These are phyloP conservation scores for Verticillium isaacii DNA, from an alignment of 2,329 filamentous ascomycete species.

Conservation along the genomic window DNA sequence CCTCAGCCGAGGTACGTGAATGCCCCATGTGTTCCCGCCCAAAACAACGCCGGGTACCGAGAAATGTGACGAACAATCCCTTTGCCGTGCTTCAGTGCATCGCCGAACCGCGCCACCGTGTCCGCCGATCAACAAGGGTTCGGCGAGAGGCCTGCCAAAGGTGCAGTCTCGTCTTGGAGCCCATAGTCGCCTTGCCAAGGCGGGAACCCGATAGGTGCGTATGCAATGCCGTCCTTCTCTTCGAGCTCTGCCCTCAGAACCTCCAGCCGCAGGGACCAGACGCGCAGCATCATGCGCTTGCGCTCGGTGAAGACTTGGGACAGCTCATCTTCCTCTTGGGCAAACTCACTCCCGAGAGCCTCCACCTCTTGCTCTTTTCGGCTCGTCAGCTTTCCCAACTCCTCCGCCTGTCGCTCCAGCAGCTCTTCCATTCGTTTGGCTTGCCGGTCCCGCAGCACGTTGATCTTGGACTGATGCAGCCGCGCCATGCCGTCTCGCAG, in stretches of 20 bases:
- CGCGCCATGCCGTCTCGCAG: slow-evolving; percentile 55
- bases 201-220: slow-evolving; percentile 31
- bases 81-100: not conserved
- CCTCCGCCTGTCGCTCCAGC: slow-evolving; percentile 46
- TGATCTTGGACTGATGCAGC: slow-evolving; percentile 56
- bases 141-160: not conserved
- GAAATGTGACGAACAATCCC: not conserved
- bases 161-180: not conserved
- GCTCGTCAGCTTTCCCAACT: slow-evolving; percentile 40
- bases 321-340: slow-evolving; percentile 46
- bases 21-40: not conserved
- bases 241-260: slow-evolving; percentile 51
- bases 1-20: not conserved
- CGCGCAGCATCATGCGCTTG: slow-evolving; percentile 35
- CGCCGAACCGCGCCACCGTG: not conserved
- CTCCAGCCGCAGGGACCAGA: slow-evolving; percentile 50
- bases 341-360: slow-evolving; percentile 39
- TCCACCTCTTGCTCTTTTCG: slow-evolving; percentile 45
- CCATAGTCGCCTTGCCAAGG: slow-evolving; percentile 32
- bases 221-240: slow-evolving; percentile 34
- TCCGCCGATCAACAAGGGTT: not conserved
- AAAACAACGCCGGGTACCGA: not conserved
- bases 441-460: slow-evolving; percentile 61
- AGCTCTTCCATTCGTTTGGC: slow-evolving; percentile 58
- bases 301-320: slow-evolving; percentile 38